Conservation (phyloP, 768 basidiomycete species). For the Suillus weaverae region DNA sequence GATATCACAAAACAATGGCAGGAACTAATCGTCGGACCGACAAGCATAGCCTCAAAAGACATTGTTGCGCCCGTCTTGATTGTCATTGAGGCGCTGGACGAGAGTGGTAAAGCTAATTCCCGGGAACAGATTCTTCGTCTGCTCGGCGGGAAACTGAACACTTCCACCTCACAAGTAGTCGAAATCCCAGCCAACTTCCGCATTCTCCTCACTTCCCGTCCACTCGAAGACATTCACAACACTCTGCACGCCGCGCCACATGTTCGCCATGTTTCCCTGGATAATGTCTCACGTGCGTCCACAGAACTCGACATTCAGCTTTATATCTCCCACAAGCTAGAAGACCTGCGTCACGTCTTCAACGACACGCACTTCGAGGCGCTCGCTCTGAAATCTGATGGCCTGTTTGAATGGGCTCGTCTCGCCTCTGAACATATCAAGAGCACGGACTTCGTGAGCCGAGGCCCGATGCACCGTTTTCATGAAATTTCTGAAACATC, state of each 20-base stretch:
- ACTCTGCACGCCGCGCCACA: constrained; percentile 8
- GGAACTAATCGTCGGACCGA: constrained; percentile 18
- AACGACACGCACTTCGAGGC: not conserved
- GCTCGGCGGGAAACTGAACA: not conserved
- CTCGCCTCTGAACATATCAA: constrained; percentile 12
- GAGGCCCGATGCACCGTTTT: no score
- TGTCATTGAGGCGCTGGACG: constrained; percentile 27
- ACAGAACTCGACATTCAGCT: constrained; percentile 9
- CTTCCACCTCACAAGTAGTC: not conserved
- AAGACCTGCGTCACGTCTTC: not conserved
- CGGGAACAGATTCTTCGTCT: constrained; percentile 17
- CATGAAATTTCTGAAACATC: no score
- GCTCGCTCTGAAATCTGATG: constrained; percentile 5
- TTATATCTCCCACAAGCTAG: constrained; percentile 2
- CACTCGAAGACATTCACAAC: constrained; percentile 5
- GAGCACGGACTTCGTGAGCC: no score
- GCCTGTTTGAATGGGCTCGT: constrained; percentile 12
- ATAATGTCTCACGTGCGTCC: not conserved
- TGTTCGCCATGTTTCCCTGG: constrained; percentile 1
- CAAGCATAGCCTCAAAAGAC: not conserved
- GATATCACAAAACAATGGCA: constrained; percentile 15
- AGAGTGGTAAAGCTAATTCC: constrained; percentile 10
- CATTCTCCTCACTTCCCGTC: constrained; percentile 20
- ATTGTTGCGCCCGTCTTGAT: constrained; percentile 22
- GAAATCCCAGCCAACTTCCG: constrained; percentile 11